phyloP scores from a whole-genome alignment of 352 stramenopile species.

The Phytopythium mirpurense region DNA sequence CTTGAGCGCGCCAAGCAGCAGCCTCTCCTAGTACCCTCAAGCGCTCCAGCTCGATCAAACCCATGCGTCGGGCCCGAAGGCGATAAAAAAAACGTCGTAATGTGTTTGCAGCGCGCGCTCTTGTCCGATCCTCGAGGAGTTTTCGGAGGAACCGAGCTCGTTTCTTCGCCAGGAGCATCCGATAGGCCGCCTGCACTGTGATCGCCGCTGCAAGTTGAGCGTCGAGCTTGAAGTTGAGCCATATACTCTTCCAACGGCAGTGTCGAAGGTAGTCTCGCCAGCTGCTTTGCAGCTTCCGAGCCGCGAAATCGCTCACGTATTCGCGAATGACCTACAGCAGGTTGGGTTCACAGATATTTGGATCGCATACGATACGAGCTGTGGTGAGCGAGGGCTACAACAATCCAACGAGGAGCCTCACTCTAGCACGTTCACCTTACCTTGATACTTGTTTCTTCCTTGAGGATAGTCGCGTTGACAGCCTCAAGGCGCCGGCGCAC shows the following conservation, averaged over 20 bases:
- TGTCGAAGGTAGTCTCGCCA: constrained; percentile 29
- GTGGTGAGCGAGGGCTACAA: background rate
- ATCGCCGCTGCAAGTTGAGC: constrained; percentile 31
- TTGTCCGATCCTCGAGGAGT: constrained; percentile 12
- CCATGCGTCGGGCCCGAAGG: background rate
- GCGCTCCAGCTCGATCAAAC: background rate
- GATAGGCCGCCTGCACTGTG: constrained; percentile 35
- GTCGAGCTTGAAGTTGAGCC: constrained; percentile 32
- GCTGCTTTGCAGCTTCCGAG: constrained; percentile 32
- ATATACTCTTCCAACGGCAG: constrained; percentile 33
- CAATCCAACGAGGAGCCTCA: too few relatives aligned
- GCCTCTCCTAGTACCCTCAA: background rate
- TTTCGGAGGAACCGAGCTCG: constrained; percentile 19
- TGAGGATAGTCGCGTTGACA: constrained; percentile 30
- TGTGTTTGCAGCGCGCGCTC: constrained; percentile 15
- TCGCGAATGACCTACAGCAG: constrained; percentile 31
- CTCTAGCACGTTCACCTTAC: too few relatives aligned
- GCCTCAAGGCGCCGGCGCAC: constrained; percentile 31
- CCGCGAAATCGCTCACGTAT: constrained; percentile 38
- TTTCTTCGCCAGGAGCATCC: constrained; percentile 28
- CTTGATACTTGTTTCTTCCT: constrained; percentile 43
- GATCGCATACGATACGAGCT: background rate
- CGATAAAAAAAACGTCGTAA: constrained; percentile 23
- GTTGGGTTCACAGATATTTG: too few relatives aligned
- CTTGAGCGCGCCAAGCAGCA: background rate